Base-by-base conservation (phyloP, 106 monocot species). In the Chionographis japonica region DNA sequence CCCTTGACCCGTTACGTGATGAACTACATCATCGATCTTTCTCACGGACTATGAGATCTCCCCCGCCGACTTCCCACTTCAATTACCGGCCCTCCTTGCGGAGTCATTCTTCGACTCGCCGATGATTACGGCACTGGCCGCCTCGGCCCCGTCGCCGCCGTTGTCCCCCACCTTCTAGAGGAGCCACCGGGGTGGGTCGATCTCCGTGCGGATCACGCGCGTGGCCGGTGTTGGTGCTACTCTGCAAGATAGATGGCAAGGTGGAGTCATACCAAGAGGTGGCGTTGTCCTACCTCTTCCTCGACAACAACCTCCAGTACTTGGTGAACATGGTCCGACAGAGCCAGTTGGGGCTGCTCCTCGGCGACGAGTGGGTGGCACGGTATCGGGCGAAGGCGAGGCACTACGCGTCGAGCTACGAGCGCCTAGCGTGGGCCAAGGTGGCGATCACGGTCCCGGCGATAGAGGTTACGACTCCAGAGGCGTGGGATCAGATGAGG, bases 201-300 rank as follows among this genome's bases (percentile, higher is more conserved):
- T 75, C 50, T 63, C 81, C 4, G 51, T 15, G 7, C 65, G 68
- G 40, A 4, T 88, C n/a, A n/a, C n/a, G n/a, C 12, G 82, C 79
- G 6, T 80, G 83, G 83, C 62, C 83, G 16, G 52, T 83, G 4
- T 53, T 80, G 3, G 66, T 79, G 1, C 79, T 87, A 0, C 73
- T 83, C 27, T 87, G 79, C 77, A 87, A 87, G 52, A 69, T 87
- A 5, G 86, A 87, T n/a, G n/a, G n/a, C n/a, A n/a, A n/a, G n/a
- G n/a, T n/a, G n/a, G n/a, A n/a, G n/a, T n/a, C n/a, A n/a, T 79
- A 74, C 74, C 52, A 12, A 15, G 69, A 83, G 6, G 70, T 42
- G 16, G 54, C 79, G 8, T 55, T 79, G 15, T 79, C 83, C 3
- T 80, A 87, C 73, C 77, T 87, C n/a, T 87, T 83, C 63, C 65